These are phyloP conservation scores for Westerdykella aurantiaca DNA, from an alignment of 2,329 filamentous ascomycete species.

Conservation along the genomic window DNA sequence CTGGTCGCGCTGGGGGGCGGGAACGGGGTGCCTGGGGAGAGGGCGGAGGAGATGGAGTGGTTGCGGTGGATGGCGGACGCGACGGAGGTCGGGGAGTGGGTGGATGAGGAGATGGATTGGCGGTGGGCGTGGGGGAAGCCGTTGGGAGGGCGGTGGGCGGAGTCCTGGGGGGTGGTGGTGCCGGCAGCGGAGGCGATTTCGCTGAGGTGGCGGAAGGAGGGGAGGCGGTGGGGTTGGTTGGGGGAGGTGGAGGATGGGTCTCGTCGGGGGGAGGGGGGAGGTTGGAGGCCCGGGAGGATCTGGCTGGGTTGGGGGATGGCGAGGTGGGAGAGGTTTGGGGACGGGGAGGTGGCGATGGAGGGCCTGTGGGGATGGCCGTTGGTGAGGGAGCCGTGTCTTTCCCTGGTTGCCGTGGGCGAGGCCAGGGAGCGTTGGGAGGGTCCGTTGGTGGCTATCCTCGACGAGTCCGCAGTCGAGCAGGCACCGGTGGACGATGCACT, in stretches of 20 bases:
- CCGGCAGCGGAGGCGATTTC: slow-evolving; percentile 18
- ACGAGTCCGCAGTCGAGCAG: slow-evolving; percentile 2
- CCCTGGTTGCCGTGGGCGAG: slow-evolving; percentile 11
- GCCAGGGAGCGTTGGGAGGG: slow-evolving; percentile 1
- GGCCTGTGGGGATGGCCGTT: slow-evolving; percentile 18
- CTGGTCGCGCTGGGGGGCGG: slow-evolving; percentile 28
- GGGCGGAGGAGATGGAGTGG: slow-evolving; percentile 28
- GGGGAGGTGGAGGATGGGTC: slow-evolving; percentile 26
- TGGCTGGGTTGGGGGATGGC: slow-evolving; percentile 28
- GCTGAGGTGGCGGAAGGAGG: slow-evolving; percentile 30
- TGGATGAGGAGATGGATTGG: slow-evolving; percentile 33
- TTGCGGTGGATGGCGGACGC: slow-evolving; percentile 13
- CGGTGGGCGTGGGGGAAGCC: slow-evolving; percentile 20
- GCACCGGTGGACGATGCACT: slow-evolving; percentile 7
- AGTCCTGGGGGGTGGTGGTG: slow-evolving; percentile 15
- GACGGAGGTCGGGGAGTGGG: slow-evolving; percentile 32
- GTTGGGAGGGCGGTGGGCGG: slow-evolving; percentile 6
- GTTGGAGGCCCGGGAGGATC: slow-evolving; percentile 34
- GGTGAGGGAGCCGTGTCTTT: slow-evolving; percentile 14
- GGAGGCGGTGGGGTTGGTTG: slow-evolving; percentile 24
- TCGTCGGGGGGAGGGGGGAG: slow-evolving; percentile 24
- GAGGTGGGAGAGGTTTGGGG: slow-evolving; percentile 25
- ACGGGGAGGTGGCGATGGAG: slow-evolving; percentile 16
- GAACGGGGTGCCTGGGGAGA: slow-evolving; percentile 27
- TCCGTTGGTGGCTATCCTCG: background rate